Evolutionary conservation across 345 rosid genomes (phyloP).

Genomic region (Pugionium cornutum): DNA sequence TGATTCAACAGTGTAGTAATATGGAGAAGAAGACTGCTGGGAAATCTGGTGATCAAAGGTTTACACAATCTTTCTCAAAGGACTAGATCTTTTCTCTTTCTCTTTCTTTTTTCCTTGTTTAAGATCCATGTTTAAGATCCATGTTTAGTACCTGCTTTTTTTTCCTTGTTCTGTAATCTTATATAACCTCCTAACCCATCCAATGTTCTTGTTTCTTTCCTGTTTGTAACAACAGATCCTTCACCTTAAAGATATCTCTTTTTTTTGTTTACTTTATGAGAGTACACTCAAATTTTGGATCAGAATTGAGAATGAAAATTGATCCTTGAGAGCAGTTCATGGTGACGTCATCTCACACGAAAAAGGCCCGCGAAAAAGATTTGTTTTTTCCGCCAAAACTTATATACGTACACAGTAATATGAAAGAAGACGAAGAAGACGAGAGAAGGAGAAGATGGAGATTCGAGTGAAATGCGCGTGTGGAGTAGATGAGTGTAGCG

Average conservation of each 20-base stretch:
- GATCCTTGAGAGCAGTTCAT: not conserved
- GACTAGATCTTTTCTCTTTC: not conserved
- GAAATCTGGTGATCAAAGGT: constrained; percentile 17
- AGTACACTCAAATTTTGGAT: not conserved
- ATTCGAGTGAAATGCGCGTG: constrained; percentile 79
- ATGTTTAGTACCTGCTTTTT: constrained; percentile 5
- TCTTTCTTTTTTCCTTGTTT: too few species aligned
- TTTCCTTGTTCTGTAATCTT: constrained; percentile 28
- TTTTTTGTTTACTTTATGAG: not conserved
- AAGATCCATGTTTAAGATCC: not conserved
- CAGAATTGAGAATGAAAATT: not conserved
- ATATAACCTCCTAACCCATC: not conserved
- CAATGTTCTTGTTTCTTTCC: not conserved
- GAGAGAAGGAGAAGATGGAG: constrained; percentile 53
- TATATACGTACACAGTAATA: too few species aligned
- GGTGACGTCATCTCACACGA: constrained; percentile 22
- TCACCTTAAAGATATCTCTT: not conserved
- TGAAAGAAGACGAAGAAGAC: not conserved
- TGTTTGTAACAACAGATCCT: constrained; percentile 12
- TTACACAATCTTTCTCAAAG: constrained; percentile 21
- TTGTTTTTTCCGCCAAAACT: constrained; percentile 33
- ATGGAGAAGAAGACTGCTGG: constrained; percentile 19
- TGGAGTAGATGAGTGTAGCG: constrained; percentile 68
- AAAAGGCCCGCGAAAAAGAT: constrained; percentile 32
- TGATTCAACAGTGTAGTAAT: constrained; percentile 29